Percentiles rank a stretch among this genome's conserved stretches.
phyloP scores from a whole-genome alignment of 1,284 basidiomycete genomes.

The Irpex rosettiformis region DNA sequence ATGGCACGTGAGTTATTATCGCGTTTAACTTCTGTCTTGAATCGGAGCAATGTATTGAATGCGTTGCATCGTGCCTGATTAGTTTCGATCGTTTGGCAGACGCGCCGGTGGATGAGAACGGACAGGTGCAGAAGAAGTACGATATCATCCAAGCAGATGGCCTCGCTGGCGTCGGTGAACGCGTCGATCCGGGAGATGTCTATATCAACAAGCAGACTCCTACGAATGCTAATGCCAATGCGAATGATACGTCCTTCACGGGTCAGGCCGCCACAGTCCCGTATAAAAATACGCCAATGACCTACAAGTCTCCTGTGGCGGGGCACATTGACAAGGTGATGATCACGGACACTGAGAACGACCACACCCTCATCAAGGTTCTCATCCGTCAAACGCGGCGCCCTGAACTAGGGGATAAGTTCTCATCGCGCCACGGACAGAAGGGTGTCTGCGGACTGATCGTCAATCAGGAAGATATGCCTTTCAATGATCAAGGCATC shows the following conservation, averaged over 20 bases:
- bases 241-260: constrained; percentile 74
- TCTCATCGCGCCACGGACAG: constrained; percentile 97
- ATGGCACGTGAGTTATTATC: constrained; percentile 77
- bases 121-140: constrained; percentile 77
- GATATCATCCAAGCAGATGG: constrained; percentile 92
- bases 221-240: constrained; percentile 87
- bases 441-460: constrained; percentile 99
- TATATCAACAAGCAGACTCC: constrained; percentile 98
- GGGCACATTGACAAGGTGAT: constrained; percentile 98
- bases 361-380: constrained; percentile 98
- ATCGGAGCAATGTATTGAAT: neutral
- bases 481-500: constrained; percentile 97
- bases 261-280: constrained; percentile 76
- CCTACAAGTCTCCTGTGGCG: constrained; percentile 89
- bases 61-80: neutral
- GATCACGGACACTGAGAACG: constrained; percentile 93
- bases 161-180: constrained; percentile 91
- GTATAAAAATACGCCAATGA: constrained; percentile 88
- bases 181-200: constrained; percentile 90
- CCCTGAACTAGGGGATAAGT: constrained; percentile 98
- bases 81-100: constrained; percentile 95
- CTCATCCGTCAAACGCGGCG: constrained; percentile 95
- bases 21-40: neutral
- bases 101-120: constrained; percentile 83
- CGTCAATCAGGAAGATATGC: constrained; percentile 98